phyloP scores from a whole-genome alignment of 441 rosid genomes.

The Adansonia gregorii region DNA sequence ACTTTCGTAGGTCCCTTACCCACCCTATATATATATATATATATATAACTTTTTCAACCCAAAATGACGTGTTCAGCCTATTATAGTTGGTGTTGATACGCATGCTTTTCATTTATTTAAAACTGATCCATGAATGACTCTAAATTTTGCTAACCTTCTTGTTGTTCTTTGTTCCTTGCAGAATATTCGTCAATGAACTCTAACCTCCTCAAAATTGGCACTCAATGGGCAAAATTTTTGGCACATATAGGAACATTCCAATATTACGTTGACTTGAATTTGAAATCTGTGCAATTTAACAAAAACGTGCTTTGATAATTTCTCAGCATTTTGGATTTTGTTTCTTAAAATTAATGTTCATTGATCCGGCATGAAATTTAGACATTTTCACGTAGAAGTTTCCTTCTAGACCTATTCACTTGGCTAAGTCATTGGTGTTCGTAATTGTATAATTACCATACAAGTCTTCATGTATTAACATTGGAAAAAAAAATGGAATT shows the following conservation, averaged over 20 bases:
- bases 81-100: too few species aligned
- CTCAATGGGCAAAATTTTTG: conserved; percentile 30
- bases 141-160: not conserved
- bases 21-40: too few species aligned
- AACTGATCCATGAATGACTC: too few species aligned
- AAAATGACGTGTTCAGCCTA: too few species aligned
- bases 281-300: not conserved
- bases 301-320: not conserved
- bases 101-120: too few species aligned
- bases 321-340: not conserved
- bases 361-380: not conserved
- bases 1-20: too few species aligned
- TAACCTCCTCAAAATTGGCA: not conserved
- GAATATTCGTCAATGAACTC: conserved; percentile 14
- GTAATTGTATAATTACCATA: not conserved
- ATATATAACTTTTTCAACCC: too few species aligned
- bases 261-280: not conserved
- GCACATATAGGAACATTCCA: conserved; percentile 8
- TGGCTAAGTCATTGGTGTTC: not conserved
- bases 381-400: not conserved
- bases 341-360: too few species aligned
- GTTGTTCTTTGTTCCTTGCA: not conserved
- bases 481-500: not conserved
- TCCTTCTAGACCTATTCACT: not conserved
- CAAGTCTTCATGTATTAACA: not conserved